Base-by-base conservation (phyloP, 768 basidiomycete species). In the Leccinum rimulosum region DNA sequence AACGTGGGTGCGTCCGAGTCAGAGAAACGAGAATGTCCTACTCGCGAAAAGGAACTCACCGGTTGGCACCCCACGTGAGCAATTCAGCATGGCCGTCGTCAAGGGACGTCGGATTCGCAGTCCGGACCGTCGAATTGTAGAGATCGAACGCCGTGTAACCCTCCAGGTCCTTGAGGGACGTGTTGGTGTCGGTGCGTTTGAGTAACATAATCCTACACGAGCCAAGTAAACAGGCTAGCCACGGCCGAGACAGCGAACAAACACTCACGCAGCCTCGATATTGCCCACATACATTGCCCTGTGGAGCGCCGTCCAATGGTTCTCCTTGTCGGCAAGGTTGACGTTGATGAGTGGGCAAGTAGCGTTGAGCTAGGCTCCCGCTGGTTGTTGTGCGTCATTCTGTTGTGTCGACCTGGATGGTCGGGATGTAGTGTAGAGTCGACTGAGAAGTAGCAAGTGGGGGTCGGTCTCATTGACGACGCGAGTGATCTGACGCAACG, bases 111-210 rank as follows among this genome's bases (percentile, higher is more conserved):
- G 88, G 89, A 59, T 85, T 84, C 4, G 90, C 91, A 30, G 83
- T 89, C 68, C 83, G 79, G 61, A 96, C 75, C 0, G 94, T 96
- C 4, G 90, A 89, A 69, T 98, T 98, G 75, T 93, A 97, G 35
- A 98, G 74, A 68, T 98, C 95, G 61, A 93, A 93, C 0, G 94
- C 86, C 0, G 93, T 93, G 71, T 95, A 89, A 0, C 91, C 96
- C 64, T 98, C 96, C 30, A 78, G 67, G 68, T 98, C 96, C 69
- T 93, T 93, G 58, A 90, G 63, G 5, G 80, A 75, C 0, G 78
- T 73, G 70, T 97, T 91, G 25, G 84, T 84, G 66, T 96, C 93
- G 22, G 80, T 66, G 40, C 86, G 84, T 66, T 88, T 84, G 54
- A 97, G 75, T 7, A 98, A 81, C 36, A 95, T 77, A 50, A 91